Conservation (phyloP, 2,329 filamentous ascomycete genomes). For the Fusarium sororula region DNA sequence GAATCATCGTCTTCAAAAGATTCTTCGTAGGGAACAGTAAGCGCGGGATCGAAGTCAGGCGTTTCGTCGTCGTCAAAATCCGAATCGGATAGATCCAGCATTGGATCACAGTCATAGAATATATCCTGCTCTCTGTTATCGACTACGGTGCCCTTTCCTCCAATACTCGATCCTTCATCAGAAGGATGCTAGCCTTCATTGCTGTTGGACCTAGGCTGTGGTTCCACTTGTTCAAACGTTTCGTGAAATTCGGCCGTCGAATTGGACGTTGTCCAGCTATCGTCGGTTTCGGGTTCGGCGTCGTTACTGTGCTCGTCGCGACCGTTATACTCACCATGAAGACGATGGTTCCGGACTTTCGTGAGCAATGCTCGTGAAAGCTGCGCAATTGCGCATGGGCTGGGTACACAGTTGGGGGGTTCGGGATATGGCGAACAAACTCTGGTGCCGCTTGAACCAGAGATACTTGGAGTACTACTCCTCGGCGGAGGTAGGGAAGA, state of each 20-base stretch:
- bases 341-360: slow-evolving; percentile 54
- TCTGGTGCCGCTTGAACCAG: slow-evolving; percentile 38
- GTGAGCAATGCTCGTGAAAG: slow-evolving; percentile 26
- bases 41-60: slow-evolving; percentile 42
- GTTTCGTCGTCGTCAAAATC: slow-evolving; percentile 31
- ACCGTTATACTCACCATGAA: slow-evolving; percentile 57
- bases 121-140: slow-evolving; percentile 16
- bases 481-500: slow-evolving; percentile 52
- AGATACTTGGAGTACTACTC: slow-evolving; percentile 43
- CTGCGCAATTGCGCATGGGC: slow-evolving; percentile 34
- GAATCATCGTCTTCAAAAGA: slow-evolving; percentile 61
- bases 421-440: slow-evolving; percentile 54
- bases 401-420: slow-evolving; percentile 44
- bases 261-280: slow-evolving; percentile 10
- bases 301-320: slow-evolving; percentile 44
- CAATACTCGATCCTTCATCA: background rate
- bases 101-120: slow-evolving; percentile 30
- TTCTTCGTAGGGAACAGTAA: slow-evolving; percentile 57
- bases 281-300: slow-evolving; percentile 35
- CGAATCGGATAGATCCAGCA: slow-evolving; percentile 9
- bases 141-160: background rate
- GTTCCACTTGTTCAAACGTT: background rate
- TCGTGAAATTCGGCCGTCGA: slow-evolving; percentile 22
- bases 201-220: background rate
- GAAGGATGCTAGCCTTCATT: slow-evolving; percentile 37